Conservation (phyloP, 495 filamentous ascomycete species). For the Neurospora sp. region DNA sequence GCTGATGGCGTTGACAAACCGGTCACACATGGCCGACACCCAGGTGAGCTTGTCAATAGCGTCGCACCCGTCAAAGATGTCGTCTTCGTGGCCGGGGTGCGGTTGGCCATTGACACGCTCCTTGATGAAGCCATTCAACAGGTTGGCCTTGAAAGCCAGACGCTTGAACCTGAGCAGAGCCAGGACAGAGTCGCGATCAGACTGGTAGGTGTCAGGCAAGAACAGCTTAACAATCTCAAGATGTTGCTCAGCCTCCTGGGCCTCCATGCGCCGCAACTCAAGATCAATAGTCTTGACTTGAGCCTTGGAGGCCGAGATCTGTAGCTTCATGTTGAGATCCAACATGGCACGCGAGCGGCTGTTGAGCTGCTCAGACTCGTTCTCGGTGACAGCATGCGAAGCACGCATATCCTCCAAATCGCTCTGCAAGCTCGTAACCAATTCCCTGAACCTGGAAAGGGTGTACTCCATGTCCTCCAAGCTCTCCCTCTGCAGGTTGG, state of each 20-base stretch:
- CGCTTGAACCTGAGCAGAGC: constrained; percentile 81
- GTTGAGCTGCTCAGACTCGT: constrained; percentile 78
- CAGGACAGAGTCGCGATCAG: constrained; percentile 71
- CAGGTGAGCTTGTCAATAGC: constrained; percentile 77
- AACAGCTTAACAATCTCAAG: constrained; percentile 79
- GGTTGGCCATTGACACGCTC: constrained; percentile 54
- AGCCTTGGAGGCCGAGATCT: constrained; percentile 76
- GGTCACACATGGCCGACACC: constrained; percentile 72
- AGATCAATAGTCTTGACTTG: constrained; percentile 90
- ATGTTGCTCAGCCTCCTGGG: constrained; percentile 81
- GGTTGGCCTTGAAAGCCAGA: constrained; percentile 75
- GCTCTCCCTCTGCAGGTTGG: constrained; percentile 56
- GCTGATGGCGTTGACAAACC: constrained; percentile 69
- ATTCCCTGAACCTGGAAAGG: constrained; percentile 72
- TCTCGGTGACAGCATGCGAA: constrained; percentile 83
- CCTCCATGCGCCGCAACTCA: constrained; percentile 77
- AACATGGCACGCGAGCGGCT: constrained; percentile 84
- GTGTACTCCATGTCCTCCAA: constrained; percentile 87
- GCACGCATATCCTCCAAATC: constrained; percentile 88
- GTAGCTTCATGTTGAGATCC: constrained; percentile 90
- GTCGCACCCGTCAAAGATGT: constrained; percentile 66
- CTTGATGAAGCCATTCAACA: constrained; percentile 71
- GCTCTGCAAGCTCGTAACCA: constrained; percentile 75
- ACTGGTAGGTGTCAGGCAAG: constrained; percentile 75
- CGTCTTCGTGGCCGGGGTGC: constrained; percentile 52